phyloP scores from a whole-genome alignment of 805 yeast genomes.

The Kuraishia piskuri region DNA sequence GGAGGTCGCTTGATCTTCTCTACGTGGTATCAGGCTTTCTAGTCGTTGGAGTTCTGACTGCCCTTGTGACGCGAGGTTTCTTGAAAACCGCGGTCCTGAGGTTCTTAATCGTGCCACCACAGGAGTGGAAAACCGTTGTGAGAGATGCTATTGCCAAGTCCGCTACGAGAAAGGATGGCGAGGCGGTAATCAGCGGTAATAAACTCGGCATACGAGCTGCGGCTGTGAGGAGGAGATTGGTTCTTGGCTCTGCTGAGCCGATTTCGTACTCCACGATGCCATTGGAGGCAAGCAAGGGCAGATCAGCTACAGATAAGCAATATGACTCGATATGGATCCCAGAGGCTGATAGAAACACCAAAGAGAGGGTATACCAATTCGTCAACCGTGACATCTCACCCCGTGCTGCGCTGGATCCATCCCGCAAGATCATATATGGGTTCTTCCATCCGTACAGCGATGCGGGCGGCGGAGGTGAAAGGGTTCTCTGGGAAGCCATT shows the following conservation, averaged over 20 bases:
- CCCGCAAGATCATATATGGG: slow-evolving; percentile 51
- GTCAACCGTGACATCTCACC: slow-evolving; percentile 11
- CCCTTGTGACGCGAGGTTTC: neutral
- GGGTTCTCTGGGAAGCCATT: slow-evolving; percentile 93
- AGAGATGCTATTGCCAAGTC: neutral
- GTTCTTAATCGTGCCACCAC: neutral
- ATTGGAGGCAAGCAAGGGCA: slow-evolving; percentile 12
- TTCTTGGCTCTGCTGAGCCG: slow-evolving; percentile 22
- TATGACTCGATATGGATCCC: slow-evolving; percentile 17
- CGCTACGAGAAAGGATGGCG: neutral
- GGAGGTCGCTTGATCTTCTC: neutral
- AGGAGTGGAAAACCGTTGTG: neutral
- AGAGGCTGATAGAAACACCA: slow-evolving; percentile 5
- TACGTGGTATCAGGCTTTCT: neutral
- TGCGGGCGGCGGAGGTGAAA: slow-evolving; percentile 98
- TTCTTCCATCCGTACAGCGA: slow-evolving; percentile 94
- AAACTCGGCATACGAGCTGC: slow-evolving; percentile 18
- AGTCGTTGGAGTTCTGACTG: neutral
- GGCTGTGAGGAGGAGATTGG: slow-evolving; percentile 21
- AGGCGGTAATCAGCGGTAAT: neutral
- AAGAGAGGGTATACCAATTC: neutral
- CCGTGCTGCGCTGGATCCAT: slow-evolving; percentile 26
- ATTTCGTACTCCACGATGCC: slow-evolving; percentile 25
- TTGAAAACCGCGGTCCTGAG: neutral
- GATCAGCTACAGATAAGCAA: slow-evolving; percentile 7